A percentile compares a stretch with the other conserved stretches of the same genome.
Evolutionary conservation across 305 asterid species (phyloP).

Genomic region (Euphrasia arctica): DNA sequence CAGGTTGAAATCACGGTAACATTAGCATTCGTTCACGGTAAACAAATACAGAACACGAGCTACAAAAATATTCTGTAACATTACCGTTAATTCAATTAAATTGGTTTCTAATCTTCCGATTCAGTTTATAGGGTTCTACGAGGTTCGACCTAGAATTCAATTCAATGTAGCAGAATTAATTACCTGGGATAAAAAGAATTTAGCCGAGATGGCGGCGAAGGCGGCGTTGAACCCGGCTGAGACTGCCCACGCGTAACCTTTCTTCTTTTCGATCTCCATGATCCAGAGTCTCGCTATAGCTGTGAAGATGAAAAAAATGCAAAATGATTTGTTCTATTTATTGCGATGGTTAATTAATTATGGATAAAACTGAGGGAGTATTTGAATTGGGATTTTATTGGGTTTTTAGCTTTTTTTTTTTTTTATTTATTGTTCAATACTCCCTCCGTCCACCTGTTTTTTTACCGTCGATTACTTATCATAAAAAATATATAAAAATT

Average conservation of each 20-base stretch:
- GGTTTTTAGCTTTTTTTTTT: no score
- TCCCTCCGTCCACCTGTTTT: no score
- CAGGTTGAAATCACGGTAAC: no score
- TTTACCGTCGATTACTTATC: no score
- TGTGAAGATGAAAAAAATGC: not conserved
- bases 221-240: conserved; percentile 91
- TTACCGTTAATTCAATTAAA: not conserved
- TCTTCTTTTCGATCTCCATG: conserved; percentile 43
- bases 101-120: not conserved
- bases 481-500: no score
- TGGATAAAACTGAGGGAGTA: no score
- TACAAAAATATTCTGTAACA: not conserved
- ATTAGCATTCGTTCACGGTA: no score
- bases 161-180: not conserved
- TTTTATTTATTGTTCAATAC: no score
- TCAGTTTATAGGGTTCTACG: not conserved
- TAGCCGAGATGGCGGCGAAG: conserved; percentile 81
- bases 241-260: conserved; percentile 75
- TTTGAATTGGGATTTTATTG: no score
- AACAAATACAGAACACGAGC: not conserved
- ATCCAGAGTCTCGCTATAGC: not conserved
- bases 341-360: no score
- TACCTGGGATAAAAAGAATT: conserved; percentile 71
- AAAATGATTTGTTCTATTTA: no score
- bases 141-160: not conserved